Conservation (phyloP, 805 yeast species). For the Ogataea sp. region DNA sequence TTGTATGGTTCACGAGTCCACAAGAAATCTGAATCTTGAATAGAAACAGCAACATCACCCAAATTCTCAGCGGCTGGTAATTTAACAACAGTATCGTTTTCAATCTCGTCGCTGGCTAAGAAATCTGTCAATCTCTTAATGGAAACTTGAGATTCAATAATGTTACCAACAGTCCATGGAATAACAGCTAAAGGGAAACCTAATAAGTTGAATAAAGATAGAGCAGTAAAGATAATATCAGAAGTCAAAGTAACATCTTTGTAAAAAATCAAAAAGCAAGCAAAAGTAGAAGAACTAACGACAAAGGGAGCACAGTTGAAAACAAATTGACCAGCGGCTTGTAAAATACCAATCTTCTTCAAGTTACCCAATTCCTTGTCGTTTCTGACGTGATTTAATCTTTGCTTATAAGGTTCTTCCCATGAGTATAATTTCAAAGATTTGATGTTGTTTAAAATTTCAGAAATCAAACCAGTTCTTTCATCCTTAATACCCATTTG, state of each 20-base stretch:
- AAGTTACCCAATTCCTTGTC: conserved; percentile 76
- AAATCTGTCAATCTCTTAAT: conserved; percentile 65
- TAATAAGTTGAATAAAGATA: conserved; percentile 78
- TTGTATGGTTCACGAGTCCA: conserved; percentile 74
- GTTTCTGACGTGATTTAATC: conserved; percentile 76
- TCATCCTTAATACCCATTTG: conserved; percentile 91
- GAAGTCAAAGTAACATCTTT: conserved; percentile 65
- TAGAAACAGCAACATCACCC: conserved; percentile 63
- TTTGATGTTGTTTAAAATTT: conserved; percentile 84
- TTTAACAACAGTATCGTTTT: conserved; percentile 52
- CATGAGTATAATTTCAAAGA: conserved; percentile 91
- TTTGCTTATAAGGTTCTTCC: conserved; percentile 79
- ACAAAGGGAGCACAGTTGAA: conserved; percentile 85
- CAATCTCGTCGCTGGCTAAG: conserved; percentile 71
- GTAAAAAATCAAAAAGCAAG: conserved; percentile 50
- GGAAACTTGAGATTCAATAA: conserved; percentile 87
- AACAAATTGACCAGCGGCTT: conserved; percentile 64
- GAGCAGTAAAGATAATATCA: conserved; percentile 87
- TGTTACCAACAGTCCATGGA: conserved; percentile 80
- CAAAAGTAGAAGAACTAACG: conserved; percentile 87
- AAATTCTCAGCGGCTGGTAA: conserved; percentile 35
- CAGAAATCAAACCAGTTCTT: conserved; percentile 83
- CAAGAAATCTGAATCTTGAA: conserved; percentile 62
- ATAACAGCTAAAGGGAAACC: conserved; percentile 88
- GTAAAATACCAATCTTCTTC: conserved; percentile 61